Evolutionary conservation across 495 filamentous ascomycete species (phyloP), one percentile per base, ranked within the genome.

Genomic region (Entonaema liquescens): DNA sequence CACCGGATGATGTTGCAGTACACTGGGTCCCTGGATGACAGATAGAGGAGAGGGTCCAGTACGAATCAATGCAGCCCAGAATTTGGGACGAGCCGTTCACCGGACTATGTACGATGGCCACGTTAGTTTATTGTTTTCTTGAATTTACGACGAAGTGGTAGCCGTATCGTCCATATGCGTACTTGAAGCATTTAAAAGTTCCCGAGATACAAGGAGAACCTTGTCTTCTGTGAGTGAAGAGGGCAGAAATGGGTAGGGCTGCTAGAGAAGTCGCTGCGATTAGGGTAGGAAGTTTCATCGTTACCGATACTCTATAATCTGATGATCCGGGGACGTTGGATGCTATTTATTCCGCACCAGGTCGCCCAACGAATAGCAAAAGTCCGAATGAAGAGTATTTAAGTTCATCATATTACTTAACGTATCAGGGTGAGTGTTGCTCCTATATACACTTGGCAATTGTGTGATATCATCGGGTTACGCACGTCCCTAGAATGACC

Each of bases 101-200:
- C 19, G 57, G 12, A 21, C 25, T 36, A 21, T 28, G 19, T 11
- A 4, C 2, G 15, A 17, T 53, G 8, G 13, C 2, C n/a, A 17
- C 12, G 3, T 36, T 35, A 56, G 53, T 25, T 21, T 23, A 31
- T 36, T 36, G 2, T 8, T 35, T 35, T 11, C 8, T 13, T 19
- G n/a, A 7, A 12, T 6, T 19, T 36, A 19, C n/a, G 6, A 35
- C 2, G 2, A 6, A 19, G 9, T 2, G n/a, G 8, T 13, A 1
- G 1, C 53, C 8, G 4, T 7, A 7, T 19, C 3, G 2, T 31
- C 6, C 11, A 19, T 29, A 58, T 5, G 40, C 63, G 7, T 54
- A 67, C 68, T 62, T 71, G n/a, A 49, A 50, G 49, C 63, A 67
- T 59, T 29, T 38, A 26, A 53, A 71, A 15, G 58, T 67, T 3